Conservation (phyloP, 352 stramenopile genomes). For the Globisporangium polare region DNA sequence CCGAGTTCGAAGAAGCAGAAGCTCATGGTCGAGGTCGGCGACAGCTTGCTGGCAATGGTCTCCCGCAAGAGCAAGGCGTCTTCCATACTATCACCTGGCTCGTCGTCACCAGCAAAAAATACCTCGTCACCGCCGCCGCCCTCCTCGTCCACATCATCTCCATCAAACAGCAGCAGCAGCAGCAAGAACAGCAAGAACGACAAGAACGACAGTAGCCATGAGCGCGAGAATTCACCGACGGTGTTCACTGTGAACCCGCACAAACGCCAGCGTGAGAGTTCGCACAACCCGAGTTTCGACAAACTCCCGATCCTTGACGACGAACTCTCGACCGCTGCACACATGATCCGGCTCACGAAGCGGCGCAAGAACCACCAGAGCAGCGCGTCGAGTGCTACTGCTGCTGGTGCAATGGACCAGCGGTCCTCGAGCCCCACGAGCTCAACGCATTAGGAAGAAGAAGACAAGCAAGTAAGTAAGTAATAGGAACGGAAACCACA, state of each 20-base stretch:
- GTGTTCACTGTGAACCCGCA: constrained; percentile 22
- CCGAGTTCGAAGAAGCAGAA: constrained; percentile 57
- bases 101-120: background rate
- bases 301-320: constrained; percentile 36
- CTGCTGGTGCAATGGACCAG: background rate
- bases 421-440: background rate
- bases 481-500: background rate
- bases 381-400: background rate
- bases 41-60: constrained; percentile 33
- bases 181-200: constrained; percentile 11
- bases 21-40: constrained; percentile 32
- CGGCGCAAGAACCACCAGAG: constrained; percentile 34
- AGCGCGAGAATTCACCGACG: background rate
- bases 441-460: background rate
- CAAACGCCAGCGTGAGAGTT: constrained; percentile 38
- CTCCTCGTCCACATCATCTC: background rate
- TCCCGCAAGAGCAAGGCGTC: constrained; percentile 26
- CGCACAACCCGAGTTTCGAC: constrained; percentile 25
- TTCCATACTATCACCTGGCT: background rate
- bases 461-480: background rate
- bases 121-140: background rate
- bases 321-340: constrained; percentile 14
- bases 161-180: constrained; percentile 8
- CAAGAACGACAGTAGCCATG: constrained; percentile 15
- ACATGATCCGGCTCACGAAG: constrained; percentile 37